Conservation (phyloP, 176 grass and related monocot genomes). For the Eremochloa ophiuroides region DNA sequence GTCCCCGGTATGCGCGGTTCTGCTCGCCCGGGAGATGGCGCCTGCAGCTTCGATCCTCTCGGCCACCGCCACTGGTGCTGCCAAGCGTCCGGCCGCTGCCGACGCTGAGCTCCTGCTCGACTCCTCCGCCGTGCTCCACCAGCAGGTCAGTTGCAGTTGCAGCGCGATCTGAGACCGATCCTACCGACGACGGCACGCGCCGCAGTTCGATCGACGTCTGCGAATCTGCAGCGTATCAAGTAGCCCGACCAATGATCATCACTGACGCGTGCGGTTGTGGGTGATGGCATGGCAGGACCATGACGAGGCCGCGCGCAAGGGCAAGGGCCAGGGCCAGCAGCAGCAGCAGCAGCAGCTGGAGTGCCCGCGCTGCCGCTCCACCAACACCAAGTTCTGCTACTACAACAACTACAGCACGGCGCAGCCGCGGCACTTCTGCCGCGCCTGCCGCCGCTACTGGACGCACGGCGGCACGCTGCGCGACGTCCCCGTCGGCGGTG, state of each 20-base stretch:
- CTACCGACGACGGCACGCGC: not conserved
- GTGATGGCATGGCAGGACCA: not conserved
- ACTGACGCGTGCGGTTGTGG: not conserved
- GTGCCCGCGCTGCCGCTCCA: too few species aligned
- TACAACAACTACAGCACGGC: too few species aligned
- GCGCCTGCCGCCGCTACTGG: too few species aligned
- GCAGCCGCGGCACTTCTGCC: too few species aligned
- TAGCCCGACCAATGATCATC: too few species aligned
- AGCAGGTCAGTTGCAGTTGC: slow-evolving; percentile 11
- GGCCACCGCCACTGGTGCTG: not conserved
- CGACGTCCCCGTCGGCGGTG: slow-evolving; percentile 77
- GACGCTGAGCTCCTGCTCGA: not conserved
- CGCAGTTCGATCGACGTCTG: not conserved
- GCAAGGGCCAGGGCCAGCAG: not conserved
- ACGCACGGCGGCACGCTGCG: not conserved
- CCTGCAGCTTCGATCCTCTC: slow-evolving; percentile 20
- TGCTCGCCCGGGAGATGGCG: slow-evolving; percentile 27
- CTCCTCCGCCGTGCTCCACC: not conserved
- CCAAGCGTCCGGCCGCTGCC: slow-evolving; percentile 22
- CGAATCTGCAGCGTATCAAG: too few species aligned
- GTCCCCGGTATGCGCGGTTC: slow-evolving; percentile 29
- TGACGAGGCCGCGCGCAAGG: not conserved
- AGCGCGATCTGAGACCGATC: not conserved
- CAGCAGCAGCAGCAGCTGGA: too few species aligned
- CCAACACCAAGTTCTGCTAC: too few species aligned